Evolutionary conservation across 305 asterid species (phyloP).

Genomic region (Rubia balearica): DNA sequence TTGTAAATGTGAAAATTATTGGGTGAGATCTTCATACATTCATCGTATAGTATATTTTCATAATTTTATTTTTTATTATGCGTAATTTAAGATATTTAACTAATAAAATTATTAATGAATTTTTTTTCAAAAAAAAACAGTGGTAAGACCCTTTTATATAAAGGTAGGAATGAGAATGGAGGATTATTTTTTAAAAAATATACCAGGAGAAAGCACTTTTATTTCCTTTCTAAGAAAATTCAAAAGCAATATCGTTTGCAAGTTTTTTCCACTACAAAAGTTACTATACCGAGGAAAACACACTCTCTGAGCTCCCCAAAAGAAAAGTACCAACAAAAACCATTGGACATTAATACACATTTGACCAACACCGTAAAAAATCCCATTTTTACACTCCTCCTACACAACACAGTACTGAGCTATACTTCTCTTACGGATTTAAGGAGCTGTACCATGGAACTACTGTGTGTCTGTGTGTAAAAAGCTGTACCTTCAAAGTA

Average conservation of each 20-base stretch:
- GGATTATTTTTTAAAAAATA: too few species aligned
- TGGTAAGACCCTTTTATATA: too few species aligned
- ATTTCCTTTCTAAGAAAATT: neutral
- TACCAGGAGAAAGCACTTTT: too few species aligned
- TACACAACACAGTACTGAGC: neutral
- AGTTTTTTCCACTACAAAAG: neutral
- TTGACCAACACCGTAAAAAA: slow-evolving; percentile 2
- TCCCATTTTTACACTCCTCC: neutral
- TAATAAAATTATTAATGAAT: too few species aligned
- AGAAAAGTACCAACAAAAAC: neutral
- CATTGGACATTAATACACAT: neutral
- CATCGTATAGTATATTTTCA: too few species aligned
- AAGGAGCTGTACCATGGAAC: neutral
- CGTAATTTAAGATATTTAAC: too few species aligned
- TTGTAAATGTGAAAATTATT: too few species aligned
- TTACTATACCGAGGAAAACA: neutral
- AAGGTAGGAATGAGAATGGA: too few species aligned
- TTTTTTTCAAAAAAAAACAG: too few species aligned
- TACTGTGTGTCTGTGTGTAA: neutral
- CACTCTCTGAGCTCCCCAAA: neutral
- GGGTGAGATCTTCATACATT: too few species aligned
- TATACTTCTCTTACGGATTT: neutral
- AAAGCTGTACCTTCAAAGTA: neutral
- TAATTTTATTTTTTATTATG: too few species aligned
- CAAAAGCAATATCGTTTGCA: neutral